Conservation (phyloP, 2,329 filamentous ascomycete species). For the Hymenoscyphus scutula region DNA sequence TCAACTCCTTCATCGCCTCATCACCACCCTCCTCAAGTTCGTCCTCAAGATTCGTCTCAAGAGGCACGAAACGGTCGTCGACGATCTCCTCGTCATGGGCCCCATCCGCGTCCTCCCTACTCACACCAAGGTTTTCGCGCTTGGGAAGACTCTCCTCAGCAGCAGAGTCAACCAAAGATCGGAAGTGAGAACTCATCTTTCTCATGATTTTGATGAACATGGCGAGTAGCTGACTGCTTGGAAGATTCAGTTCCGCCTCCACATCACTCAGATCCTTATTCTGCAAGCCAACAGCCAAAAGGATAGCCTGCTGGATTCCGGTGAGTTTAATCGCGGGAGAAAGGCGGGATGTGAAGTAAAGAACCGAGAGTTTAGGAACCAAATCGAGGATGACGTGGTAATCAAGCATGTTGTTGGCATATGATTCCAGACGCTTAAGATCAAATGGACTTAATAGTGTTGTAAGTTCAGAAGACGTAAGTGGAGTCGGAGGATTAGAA, state of each 20-base stretch:
- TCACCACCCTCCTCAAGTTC: conserved; percentile 83
- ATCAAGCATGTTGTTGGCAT: conserved; percentile 95
- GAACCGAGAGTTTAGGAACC: conserved; percentile 73
- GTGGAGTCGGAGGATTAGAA: conserved; percentile 48
- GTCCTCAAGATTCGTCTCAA: conserved; percentile 71
- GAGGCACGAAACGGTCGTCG: conserved; percentile 64
- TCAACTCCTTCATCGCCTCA: conserved; percentile 67
- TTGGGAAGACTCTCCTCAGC: conserved; percentile 65
- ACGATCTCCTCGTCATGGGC: conserved; percentile 69
- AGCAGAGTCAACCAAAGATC: conserved; percentile 69
- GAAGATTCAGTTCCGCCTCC: conserved; percentile 73
- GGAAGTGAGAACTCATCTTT: conserved; percentile 80
- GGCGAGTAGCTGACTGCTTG: conserved; percentile 77
- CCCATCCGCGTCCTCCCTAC: conserved; percentile 56
- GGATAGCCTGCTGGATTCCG: conserved; percentile 80
- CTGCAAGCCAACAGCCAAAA: conserved; percentile 89
- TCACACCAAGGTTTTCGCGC: conserved; percentile 55
- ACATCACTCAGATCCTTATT: conserved; percentile 81
- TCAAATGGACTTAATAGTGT: conserved; percentile 82
- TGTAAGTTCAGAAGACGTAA: conserved; percentile 77
- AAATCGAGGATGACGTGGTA: conserved; percentile 97
- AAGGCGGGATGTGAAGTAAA: conserved; percentile 83
- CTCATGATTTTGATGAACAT: conserved; percentile 97
- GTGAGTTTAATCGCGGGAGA: conserved; percentile 66
- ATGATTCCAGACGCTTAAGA: conserved; percentile 89